Evolutionary conservation across 768 basidiomycete genomes (phyloP), one percentile per base, ranked within the genome.

Genomic region (Daedaleopsis sinensis): DNA sequence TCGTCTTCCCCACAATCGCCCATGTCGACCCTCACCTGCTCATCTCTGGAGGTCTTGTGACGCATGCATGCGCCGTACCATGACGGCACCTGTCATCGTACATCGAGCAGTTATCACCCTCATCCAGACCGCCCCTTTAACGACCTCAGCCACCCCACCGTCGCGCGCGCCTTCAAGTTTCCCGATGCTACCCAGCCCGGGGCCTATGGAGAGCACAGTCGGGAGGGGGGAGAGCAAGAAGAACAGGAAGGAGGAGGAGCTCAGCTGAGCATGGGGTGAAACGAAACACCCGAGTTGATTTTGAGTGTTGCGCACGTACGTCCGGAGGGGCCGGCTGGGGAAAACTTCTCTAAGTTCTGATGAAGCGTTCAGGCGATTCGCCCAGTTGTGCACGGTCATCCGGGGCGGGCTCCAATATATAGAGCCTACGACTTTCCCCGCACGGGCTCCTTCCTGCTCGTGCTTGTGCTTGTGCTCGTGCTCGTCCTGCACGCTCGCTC

Each of bases 391-490:
- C 44, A 18, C n/a, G 44, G 44, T 18, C n/a, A 13, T n/a, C 47
- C 47, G 39, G 39, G 18, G 39, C 39, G 23, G 23, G 13, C 47
- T 19, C 15, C 18, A n/a, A 24, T 49, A 49, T 49, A 23, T 49
- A 49, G 47, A 24, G 47, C 47, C 18, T 21, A 49, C 38, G 55
- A 21, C 48, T 18, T 18, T 19, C 21, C 16, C 27, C 27, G 27
- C 27, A 7, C 27, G 27, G 27, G 27, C 27, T 32, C 7, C 21
- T 35, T 39, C 37, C 56, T 7, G 37, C 36, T 37, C 36, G 19
- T 46, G 48, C 48, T 38, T 48, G 56, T 7, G 37, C 36, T 37
- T 36, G 19, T 46, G 48, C 48, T 38, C 56, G 56, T 49, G 37
- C 19, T 49, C 32, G 46, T 32, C 18, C 27, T 27, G 49, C 48